Conservation (phyloP, 2,329 filamentous ascomycete species). For the Diaporthe sp. region DNA sequence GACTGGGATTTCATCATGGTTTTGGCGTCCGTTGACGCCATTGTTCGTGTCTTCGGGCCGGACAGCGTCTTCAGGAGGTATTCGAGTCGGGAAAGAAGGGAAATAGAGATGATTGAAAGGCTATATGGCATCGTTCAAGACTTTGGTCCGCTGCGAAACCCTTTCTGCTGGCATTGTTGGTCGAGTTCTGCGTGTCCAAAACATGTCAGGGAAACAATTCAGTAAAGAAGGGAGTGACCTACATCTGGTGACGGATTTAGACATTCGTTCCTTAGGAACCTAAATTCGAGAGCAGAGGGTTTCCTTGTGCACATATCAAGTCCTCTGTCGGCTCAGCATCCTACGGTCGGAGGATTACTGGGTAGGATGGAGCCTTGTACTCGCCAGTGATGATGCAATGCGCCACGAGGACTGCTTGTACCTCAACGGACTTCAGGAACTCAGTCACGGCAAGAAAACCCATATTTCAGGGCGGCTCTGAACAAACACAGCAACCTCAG, state of each 20-base stretch:
- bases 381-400: no score
- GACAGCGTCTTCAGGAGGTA: background rate
- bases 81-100: slow-evolving; percentile 26
- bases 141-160: slow-evolving; percentile 42
- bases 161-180: slow-evolving; percentile 13
- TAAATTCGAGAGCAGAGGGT: slow-evolving; percentile 26
- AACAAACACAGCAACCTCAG: background rate
- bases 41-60: background rate
- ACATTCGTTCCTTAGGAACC: slow-evolving; percentile 5
- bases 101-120: slow-evolving; percentile 45
- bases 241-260: background rate
- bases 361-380: background rate
- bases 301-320: slow-evolving; percentile 24
- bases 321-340: slow-evolving; percentile 6
- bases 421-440: background rate
- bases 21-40: background rate
- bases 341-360: slow-evolving; percentile 23
- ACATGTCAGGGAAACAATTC: background rate
- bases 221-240: background rate
- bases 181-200: slow-evolving; percentile 3
- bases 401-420: background rate
- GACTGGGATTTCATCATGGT: background rate
- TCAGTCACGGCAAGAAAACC: background rate
- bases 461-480: background rate
- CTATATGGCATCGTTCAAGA: slow-evolving; percentile 41